Conservation (phyloP, 352 stramenopile genomes). For the Pythium grandisporangium region DNA sequence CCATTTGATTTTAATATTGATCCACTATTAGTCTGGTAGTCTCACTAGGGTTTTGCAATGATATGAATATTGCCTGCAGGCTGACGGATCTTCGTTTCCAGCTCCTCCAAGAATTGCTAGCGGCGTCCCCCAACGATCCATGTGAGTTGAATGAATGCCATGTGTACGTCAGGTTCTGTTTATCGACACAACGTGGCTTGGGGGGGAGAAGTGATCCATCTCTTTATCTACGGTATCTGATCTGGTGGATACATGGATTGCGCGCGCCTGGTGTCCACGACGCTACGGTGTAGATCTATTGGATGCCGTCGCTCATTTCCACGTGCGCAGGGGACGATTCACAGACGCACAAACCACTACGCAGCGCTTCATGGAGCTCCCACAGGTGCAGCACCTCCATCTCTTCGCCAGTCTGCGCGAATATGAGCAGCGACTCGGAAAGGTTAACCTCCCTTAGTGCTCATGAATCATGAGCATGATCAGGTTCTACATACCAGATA, state of each 20-base stretch:
- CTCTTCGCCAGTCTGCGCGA: slow-evolving; percentile 4
- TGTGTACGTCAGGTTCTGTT: neutral
- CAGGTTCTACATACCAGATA: neutral
- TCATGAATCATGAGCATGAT: neutral
- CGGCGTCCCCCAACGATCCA: slow-evolving; percentile 7
- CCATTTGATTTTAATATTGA: no score
- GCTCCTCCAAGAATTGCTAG: slow-evolving; percentile 11
- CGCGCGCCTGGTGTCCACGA: no score
- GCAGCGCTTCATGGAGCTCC: slow-evolving; percentile 11
- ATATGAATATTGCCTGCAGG: slow-evolving; percentile 1
- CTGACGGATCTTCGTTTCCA: slow-evolving; percentile 13
- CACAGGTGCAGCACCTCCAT: slow-evolving; percentile 9
- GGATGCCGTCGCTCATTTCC: slow-evolving; percentile 6
- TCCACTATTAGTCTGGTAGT: no score
- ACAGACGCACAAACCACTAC: slow-evolving; percentile 1
- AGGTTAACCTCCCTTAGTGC: no score
- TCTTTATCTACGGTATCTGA: no score
- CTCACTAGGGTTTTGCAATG: neutral
- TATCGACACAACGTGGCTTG: neutral
- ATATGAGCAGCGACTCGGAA: neutral
- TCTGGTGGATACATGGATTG: no score
- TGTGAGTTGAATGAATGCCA: slow-evolving; percentile 10
- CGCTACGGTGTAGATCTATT: slow-evolving; percentile 3
- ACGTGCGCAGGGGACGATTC: slow-evolving; percentile 10
- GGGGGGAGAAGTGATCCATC: no score